A percentile compares a stretch with the other conserved stretches of the same genome.
Conservation (phyloP, 176 grass and related monocot species). For the Oryza coarctata region DNA sequence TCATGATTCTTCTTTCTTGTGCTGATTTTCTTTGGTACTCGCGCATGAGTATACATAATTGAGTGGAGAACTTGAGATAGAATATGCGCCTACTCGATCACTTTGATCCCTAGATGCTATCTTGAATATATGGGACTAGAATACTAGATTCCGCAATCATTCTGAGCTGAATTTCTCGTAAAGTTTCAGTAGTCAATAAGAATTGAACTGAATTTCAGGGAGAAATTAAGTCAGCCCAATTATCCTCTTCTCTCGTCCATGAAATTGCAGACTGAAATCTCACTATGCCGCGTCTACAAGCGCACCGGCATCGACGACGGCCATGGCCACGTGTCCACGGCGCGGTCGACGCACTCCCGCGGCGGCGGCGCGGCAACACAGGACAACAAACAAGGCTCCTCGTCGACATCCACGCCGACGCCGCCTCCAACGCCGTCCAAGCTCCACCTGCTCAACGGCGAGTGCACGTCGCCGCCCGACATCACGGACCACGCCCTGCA, state of each 20-base stretch:
- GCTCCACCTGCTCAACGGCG: constrained; percentile 49
- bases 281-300: constrained; percentile 91
- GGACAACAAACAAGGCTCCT: constrained; percentile 49
- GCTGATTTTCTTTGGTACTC: not conserved
- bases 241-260: not conserved
- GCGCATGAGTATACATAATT: not conserved
- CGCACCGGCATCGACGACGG: constrained; percentile 82
- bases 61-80: not conserved
- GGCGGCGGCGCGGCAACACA: not conserved
- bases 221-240: not conserved
- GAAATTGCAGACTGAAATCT: constrained; percentile 79
- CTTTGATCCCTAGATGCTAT: not conserved
- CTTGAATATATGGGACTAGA: not conserved
- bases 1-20: not conserved
- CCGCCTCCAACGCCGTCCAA: constrained; percentile 51
- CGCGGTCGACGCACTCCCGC: constrained; percentile 38
- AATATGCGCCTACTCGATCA: not conserved
- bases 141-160: constrained; percentile 24
- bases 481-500: constrained; percentile 11
- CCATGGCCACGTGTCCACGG: constrained; percentile 20
- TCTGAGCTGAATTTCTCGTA: not conserved
- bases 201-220: constrained; percentile 1
- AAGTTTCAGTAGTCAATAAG: not conserved
- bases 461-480: constrained; percentile 48
- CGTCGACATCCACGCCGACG: constrained; percentile 46